These are phyloP conservation scores for Leccinum fuscescens DNA, from an alignment of 1,284 basidiomycete genomes.

Conservation along the genomic window DNA sequence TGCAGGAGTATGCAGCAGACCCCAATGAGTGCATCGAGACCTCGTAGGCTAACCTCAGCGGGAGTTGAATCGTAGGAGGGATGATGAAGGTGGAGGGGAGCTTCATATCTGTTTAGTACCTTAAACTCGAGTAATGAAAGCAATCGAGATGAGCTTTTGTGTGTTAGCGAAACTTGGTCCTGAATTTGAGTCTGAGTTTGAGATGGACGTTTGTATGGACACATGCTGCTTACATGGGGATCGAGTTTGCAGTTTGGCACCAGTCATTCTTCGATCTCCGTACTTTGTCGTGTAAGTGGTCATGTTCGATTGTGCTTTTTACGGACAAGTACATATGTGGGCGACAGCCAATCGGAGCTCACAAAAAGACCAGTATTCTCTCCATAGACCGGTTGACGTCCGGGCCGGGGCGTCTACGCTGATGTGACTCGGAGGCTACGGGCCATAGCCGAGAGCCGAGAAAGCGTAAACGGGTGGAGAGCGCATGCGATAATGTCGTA, in stretches of 20 bases:
- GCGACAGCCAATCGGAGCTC: neutral
- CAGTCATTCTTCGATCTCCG: neutral
- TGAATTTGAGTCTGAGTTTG: neutral
- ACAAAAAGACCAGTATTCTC: neutral
- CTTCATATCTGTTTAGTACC: too few relatives aligned
- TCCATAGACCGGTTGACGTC: neutral
- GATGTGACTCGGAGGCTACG: neutral
- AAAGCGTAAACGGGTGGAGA: neutral
- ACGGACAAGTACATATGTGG: neutral
- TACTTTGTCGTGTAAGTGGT: neutral
- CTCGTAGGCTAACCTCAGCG: neutral
- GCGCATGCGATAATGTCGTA: neutral
- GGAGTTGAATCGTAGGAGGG: neutral
- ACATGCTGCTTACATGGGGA: neutral
- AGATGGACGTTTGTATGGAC: neutral
- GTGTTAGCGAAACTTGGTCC: neutral
- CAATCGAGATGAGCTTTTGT: neutral
- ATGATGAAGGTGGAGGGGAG: neutral
- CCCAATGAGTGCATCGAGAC: neutral
- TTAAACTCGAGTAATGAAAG: neutral
- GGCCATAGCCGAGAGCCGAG: too few relatives aligned
- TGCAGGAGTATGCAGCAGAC: neutral
- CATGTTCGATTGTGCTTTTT: too few relatives aligned
- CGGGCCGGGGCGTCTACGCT: neutral
- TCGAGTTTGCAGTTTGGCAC: neutral